Evolutionary conservation across 2,329 filamentous ascomycete genomes (phyloP), one percentile per base, ranked within the genome.

Genomic region (Paecilomyces fulvus): DNA sequence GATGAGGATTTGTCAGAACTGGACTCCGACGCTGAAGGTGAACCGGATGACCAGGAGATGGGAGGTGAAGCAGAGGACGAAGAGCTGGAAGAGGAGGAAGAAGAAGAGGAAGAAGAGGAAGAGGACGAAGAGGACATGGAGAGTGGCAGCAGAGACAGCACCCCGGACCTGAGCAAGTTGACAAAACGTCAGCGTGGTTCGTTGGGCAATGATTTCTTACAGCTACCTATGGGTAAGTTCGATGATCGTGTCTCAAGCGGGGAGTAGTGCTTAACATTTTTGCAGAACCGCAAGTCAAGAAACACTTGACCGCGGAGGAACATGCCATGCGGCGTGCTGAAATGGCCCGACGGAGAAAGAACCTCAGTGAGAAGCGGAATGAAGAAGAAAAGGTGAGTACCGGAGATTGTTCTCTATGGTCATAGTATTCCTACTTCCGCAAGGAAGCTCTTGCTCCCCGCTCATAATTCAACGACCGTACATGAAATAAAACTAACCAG

Each of bases 301-400:
- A 89, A 65, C 83, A 87, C 63, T 75, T 89, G 52, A 88, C 86
- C 0, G 86, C 84, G 0, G 87, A 88, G 67, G 87, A 90, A 65
- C 84, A 87, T 66, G 84, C 84, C 51, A 88, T 88, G 82, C 81
- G 87, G 52, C 78, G 87, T 55, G 83, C 85, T 7, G 87, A 90
- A 68, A 89, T 89, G 86, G 87, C 87, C 8, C 77, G 87, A 56
- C 79, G 87, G 54, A 77, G 87, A 58, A 89, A 89, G 74, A 89
- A 89, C 61, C 76, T 89, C 30, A 87, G 83, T 57, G 87, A 89
- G 72, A 88, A 89, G 74, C 81, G 86, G n/a, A 87, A 88, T 55
- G 86, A 89, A 65, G 87, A 90, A 73, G 87, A 89, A 70, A 90
- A 89, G 79, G 83, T 85, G 66, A 48, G 30, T 51, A 5, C n/a